Conservation (phyloP, 352 stramenopile genomes). For the Globisporangium megalacanthum region DNA sequence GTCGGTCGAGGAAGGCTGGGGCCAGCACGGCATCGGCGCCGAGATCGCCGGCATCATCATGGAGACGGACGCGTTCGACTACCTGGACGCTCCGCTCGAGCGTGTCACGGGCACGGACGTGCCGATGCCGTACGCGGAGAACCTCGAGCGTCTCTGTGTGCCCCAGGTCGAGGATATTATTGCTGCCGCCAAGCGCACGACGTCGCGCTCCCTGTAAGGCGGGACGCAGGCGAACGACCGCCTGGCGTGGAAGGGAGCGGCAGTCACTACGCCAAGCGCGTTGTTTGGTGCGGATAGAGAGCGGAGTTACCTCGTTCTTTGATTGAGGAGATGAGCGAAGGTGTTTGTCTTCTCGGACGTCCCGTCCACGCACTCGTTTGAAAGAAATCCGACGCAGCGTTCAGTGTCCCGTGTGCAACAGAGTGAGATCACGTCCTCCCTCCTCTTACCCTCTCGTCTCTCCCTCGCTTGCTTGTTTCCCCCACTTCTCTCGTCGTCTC, state of each 20-base stretch:
- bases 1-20: slow-evolving; percentile 96
- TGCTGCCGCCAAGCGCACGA: slow-evolving; percentile 87
- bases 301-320: too few relatives aligned
- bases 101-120: slow-evolving; percentile 97
- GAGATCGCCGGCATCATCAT: slow-evolving; percentile 98
- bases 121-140: slow-evolving; percentile 98
- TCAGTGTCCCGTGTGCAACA: background rate
- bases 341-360: too few relatives aligned
- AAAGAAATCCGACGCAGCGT: too few relatives aligned
- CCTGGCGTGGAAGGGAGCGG: background rate
- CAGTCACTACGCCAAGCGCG: background rate
- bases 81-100: slow-evolving; percentile 97
- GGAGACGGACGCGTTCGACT: slow-evolving; percentile 98
- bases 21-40: slow-evolving; percentile 95
- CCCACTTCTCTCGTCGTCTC: background rate
- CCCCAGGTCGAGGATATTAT: slow-evolving; percentile 95
- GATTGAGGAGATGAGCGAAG: too few relatives aligned
- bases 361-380: too few relatives aligned
- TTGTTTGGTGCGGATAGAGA: too few relatives aligned
- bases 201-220: slow-evolving; percentile 65
- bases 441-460: background rate
- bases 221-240: background rate
- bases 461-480: background rate
- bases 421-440: background rate
- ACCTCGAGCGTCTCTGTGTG: slow-evolving; percentile 94